A percentile compares a stretch with the other conserved stretches of the same genome.
phyloP scores from a whole-genome alignment of 2,329 filamentous ascomycete genomes.

The Stagonosporopsis rhizophila region DNA sequence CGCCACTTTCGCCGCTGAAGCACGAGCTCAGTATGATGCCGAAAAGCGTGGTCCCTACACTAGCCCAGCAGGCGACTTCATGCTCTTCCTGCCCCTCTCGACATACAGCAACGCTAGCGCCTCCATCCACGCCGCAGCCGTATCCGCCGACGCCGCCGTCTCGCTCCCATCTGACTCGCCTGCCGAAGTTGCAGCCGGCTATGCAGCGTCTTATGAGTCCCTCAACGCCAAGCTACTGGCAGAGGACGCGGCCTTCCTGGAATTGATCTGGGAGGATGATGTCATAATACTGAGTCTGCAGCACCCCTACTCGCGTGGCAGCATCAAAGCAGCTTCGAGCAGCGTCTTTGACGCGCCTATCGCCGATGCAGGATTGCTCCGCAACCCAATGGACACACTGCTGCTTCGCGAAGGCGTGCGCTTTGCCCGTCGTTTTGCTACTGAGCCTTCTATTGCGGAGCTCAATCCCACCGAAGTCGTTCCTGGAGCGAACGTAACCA shows the following conservation, averaged over 20 bases:
- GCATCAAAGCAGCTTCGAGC: slow-evolving; percentile 27
- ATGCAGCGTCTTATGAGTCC: slow-evolving; percentile 22
- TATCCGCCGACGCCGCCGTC: slow-evolving; percentile 20
- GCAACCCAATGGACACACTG: slow-evolving; percentile 32
- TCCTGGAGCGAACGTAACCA: slow-evolving; percentile 31
- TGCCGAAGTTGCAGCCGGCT: slow-evolving; percentile 28
- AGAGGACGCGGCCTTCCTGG: slow-evolving; percentile 26
- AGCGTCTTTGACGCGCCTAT: slow-evolving; percentile 34
- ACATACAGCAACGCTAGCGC: slow-evolving; percentile 27
- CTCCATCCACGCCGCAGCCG: slow-evolving; percentile 24
- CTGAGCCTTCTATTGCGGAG: slow-evolving; percentile 20
- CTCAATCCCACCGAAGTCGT: slow-evolving; percentile 30
- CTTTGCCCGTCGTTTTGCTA: slow-evolving; percentile 26
- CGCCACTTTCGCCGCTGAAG: slow-evolving; percentile 31
- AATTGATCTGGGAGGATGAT: slow-evolving; percentile 33
- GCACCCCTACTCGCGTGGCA: slow-evolving; percentile 38
- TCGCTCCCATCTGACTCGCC: slow-evolving; percentile 26
- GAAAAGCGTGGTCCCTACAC: slow-evolving; percentile 23
- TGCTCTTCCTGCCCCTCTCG: slow-evolving; percentile 31
- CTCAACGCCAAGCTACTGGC: slow-evolving; percentile 28
- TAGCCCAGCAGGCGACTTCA: slow-evolving; percentile 30
- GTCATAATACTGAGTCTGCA: slow-evolving; percentile 25
- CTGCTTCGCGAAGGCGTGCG: slow-evolving; percentile 32
- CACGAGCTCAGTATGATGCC: slow-evolving; percentile 24
- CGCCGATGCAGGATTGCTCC: slow-evolving; percentile 33